These are phyloP conservation scores for Penicillium coffeae DNA, from an alignment of 495 filamentous ascomycete genomes.

Conservation along the genomic window DNA sequence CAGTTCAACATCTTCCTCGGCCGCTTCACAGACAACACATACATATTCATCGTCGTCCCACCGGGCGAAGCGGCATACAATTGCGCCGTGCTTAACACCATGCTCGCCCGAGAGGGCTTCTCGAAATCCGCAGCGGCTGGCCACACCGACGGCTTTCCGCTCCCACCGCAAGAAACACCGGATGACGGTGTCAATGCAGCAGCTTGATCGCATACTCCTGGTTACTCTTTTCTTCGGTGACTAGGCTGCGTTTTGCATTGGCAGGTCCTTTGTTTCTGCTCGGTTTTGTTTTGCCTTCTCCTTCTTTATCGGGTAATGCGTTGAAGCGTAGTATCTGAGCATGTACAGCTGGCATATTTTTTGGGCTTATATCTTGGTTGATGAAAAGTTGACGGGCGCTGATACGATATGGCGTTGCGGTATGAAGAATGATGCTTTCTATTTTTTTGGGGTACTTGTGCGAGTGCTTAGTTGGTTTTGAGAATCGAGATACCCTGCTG, in stretches of 20 bases:
- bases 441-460: constrained; percentile 4
- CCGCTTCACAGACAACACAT: constrained; percentile 93
- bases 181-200: constrained; percentile 21
- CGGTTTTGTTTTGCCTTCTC: not conserved
- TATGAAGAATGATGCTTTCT: constrained; percentile 20
- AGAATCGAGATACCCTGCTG: constrained; percentile 23
- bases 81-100: constrained; percentile 81
- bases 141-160: constrained; percentile 43
- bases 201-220: not conserved
- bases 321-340: constrained; percentile 11
- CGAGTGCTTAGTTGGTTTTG: not conserved
- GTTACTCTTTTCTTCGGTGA: not conserved
- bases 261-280: not conserved
- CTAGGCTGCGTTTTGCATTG: not conserved
- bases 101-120: constrained; percentile 79
- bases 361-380: constrained; percentile 7
- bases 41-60: constrained; percentile 85
- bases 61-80: constrained; percentile 86
- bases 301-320: constrained; percentile 5
- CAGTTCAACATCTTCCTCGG: constrained; percentile 88
- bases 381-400: constrained; percentile 24
- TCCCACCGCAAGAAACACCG: constrained; percentile 33
- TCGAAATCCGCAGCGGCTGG: constrained; percentile 38
- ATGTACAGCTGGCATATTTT: constrained; percentile 18
- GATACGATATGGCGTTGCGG: constrained; percentile 22